phyloP scores from a whole-genome alignment of 805 yeast species.

The Ogataea siamensis region DNA sequence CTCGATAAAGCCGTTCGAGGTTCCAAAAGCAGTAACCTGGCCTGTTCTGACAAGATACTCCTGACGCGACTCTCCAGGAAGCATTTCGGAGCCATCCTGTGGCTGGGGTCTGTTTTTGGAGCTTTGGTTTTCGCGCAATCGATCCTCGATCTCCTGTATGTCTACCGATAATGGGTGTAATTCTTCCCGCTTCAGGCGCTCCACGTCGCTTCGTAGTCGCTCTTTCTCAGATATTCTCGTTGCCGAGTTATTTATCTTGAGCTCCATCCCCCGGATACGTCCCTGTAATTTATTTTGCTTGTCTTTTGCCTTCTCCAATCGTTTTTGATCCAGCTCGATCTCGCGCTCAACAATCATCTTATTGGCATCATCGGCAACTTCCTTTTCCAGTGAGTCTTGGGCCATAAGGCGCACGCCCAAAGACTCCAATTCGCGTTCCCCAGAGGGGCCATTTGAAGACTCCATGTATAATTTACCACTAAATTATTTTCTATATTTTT shows the following conservation, averaged over 20 bases:
- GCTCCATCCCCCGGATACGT: conserved; percentile 47
- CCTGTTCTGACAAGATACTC: conserved; percentile 88
- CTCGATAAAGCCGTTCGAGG: conserved; percentile 53
- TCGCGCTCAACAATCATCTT: conserved; percentile 59
- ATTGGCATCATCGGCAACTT: conserved; percentile 69
- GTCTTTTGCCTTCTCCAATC: conserved; percentile 65
- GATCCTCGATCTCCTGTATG: conserved; percentile 52
- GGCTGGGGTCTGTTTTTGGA: conserved; percentile 6
- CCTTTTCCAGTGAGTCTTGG: conserved; percentile 75
- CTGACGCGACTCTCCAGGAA: conserved; percentile 72
- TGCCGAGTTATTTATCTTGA: conserved; percentile 47
- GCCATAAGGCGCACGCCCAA: conserved; percentile 64
- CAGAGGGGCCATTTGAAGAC: conserved; percentile 2
- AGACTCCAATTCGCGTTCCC: conserved; percentile 29
- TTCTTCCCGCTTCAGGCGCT: conserved; percentile 47
- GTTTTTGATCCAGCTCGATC: conserved; percentile 66
- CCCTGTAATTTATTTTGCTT: conserved; percentile 43
- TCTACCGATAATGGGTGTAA: conserved; percentile 56
- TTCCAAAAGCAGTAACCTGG: conserved; percentile 90
- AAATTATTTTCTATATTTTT: background rate
- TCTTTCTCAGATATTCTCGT: conserved; percentile 67
- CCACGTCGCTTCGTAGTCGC: conserved; percentile 52
- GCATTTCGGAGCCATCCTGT: conserved; percentile 34
- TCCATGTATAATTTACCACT: conserved; percentile 1
- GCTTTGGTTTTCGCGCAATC: conserved; percentile 35